Conservation (phyloP, 352 stramenopile species). For the Phytophthora aleatoria region DNA sequence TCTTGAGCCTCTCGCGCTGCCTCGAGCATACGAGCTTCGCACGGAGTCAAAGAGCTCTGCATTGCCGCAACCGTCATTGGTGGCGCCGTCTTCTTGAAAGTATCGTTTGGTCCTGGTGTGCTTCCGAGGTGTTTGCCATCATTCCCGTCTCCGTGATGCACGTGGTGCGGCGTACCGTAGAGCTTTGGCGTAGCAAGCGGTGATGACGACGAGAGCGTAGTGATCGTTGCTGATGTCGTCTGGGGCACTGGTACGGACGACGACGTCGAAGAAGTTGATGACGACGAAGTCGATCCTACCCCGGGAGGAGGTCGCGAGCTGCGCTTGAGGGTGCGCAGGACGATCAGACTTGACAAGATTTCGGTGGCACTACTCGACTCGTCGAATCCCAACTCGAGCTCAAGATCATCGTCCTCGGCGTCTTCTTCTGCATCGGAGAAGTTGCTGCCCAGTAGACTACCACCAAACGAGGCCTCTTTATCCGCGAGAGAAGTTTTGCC, state of each 20-base stretch:
- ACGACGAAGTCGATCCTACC: slow-evolving; percentile 47
- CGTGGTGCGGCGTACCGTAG: slow-evolving; percentile 35
- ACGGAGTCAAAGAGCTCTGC: slow-evolving; percentile 46
- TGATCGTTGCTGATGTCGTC: slow-evolving; percentile 37
- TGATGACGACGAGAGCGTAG: slow-evolving; percentile 42
- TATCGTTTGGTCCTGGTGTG: slow-evolving; percentile 32
- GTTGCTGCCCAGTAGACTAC: slow-evolving; percentile 39
- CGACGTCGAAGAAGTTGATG: slow-evolving; percentile 45
- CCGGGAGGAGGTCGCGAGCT: slow-evolving; percentile 50
- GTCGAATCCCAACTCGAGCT: slow-evolving; percentile 69
- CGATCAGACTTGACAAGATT: slow-evolving; percentile 78
- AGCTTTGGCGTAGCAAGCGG: slow-evolving; percentile 40
- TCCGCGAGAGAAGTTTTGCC: slow-evolving; percentile 18
- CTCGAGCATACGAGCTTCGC: slow-evolving; percentile 58
- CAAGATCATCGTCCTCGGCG: slow-evolving; percentile 57
- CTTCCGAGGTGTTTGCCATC: slow-evolving; percentile 30
- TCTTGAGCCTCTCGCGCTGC: slow-evolving; percentile 68
- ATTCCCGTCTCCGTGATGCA: slow-evolving; percentile 26
- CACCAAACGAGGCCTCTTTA: slow-evolving; percentile 34
- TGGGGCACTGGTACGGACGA: slow-evolving; percentile 35
- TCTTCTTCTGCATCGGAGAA: slow-evolving; percentile 39
- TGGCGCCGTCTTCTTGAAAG: slow-evolving; percentile 22
- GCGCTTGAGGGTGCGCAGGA: slow-evolving; percentile 71
- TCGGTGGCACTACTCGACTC: slow-evolving; percentile 78
- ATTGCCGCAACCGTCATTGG: slow-evolving; percentile 36